A percentile compares a stretch with the other conserved stretches of the same genome.
Evolutionary conservation across 164 flowering plant species (phyloP).

Genomic region (Liriodendron chinense): DNA sequence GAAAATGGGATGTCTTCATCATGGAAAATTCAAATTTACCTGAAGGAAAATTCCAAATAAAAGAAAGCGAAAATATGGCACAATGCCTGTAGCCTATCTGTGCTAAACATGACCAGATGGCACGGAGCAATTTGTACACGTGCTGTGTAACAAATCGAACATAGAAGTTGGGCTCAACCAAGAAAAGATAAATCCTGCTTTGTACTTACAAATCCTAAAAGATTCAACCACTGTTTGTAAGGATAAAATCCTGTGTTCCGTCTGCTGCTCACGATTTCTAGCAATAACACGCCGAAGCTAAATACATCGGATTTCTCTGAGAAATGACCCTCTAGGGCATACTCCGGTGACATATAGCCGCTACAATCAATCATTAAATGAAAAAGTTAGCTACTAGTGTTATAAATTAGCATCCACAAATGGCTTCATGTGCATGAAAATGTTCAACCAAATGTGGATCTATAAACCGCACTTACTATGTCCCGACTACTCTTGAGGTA

Average conservation of each 20-base stretch:
- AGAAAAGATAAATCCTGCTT: background rate
- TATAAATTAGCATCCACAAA: background rate
- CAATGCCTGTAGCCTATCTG: no score
- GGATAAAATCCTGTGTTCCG: no score
- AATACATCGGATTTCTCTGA: conserved; percentile 14
- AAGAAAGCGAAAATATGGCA: no score
- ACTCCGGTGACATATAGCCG: conserved; percentile 16
- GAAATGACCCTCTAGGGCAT: conserved; percentile 11
- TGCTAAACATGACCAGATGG: background rate
- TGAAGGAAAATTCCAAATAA: no score
- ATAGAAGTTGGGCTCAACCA: no score
- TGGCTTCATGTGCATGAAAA: background rate
- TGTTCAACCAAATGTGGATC: background rate
- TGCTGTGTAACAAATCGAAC: background rate
- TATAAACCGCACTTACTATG: conserved; percentile 27
- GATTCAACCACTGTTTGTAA: no score
- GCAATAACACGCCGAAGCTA: no score
- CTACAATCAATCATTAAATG: background rate
- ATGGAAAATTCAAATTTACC: no score
- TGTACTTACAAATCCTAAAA: no score
- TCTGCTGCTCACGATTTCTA: no score
- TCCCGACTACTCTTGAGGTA: conserved; percentile 30
- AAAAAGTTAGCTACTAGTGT: background rate
- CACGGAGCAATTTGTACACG: background rate
- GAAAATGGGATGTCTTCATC: no score